Conservation (phyloP, 2,329 filamentous ascomycete species). For the Coniochaeta sp. region DNA sequence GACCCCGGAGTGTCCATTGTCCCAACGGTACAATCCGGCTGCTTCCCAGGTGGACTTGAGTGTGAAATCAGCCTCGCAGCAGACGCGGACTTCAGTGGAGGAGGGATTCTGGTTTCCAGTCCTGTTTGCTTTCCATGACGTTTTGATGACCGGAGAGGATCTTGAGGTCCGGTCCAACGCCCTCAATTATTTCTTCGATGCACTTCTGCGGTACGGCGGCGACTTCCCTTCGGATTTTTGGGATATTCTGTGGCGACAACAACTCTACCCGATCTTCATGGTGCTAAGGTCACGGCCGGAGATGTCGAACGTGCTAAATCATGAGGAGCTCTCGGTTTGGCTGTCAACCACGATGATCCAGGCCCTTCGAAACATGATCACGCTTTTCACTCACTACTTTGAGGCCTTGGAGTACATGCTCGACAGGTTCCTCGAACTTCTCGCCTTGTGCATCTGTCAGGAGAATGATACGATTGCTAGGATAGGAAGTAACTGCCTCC, state of each 20-base stretch:
- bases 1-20: slow-evolving; percentile 90
- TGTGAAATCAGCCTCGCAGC: slow-evolving; percentile 37
- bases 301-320: slow-evolving; percentile 89
- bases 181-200: slow-evolving; percentile 94
- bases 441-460: slow-evolving; percentile 95
- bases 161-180: slow-evolving; percentile 88
- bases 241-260: slow-evolving; percentile 96
- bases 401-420: slow-evolving; percentile 96
- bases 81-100: slow-evolving; percentile 78
- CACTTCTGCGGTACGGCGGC: slow-evolving; percentile 79
- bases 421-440: slow-evolving; percentile 87
- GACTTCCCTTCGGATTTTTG: slow-evolving; percentile 93
- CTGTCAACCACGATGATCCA: slow-evolving; percentile 99
- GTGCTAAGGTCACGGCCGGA: slow-evolving; percentile 93
- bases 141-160: slow-evolving; percentile 98
- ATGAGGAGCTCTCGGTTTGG: slow-evolving; percentile 97
- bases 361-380: slow-evolving; percentile 95
- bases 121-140: slow-evolving; percentile 96
- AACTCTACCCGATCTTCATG: slow-evolving; percentile 97
- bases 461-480: slow-evolving; percentile 98
- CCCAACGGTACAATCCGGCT: slow-evolving; percentile 43
- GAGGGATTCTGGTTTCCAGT: slow-evolving; percentile 99
- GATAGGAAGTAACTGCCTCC: slow-evolving; percentile 96
- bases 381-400: slow-evolving; percentile 97
- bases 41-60: slow-evolving; percentile 27